Evolutionary conservation across 2,329 filamentous ascomycete species (phyloP), one percentile per base, ranked within the genome.

Genomic region (Phyllosticta citriasiana): DNA sequence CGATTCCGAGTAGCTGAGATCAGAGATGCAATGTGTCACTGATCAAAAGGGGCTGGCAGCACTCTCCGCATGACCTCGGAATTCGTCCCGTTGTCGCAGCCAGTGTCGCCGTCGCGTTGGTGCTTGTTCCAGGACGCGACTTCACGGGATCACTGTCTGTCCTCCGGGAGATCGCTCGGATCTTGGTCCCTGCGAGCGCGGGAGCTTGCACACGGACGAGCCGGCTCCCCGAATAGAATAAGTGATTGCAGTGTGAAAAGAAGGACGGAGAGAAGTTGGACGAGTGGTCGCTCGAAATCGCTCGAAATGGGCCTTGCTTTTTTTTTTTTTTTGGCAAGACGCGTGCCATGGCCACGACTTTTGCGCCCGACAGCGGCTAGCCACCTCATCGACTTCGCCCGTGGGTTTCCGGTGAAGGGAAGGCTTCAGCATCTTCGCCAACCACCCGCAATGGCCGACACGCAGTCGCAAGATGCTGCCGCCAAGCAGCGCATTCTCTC

Each of bases 401-500:
- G 19, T 22, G 19, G 19, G 19, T 22, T 22, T 22, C 19, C 19
- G 19, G 19, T 22, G 19, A 22, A 22, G 19, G 3, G 12, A 12
- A 47, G 2, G 35, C 35, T 47, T 47, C 55, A 50, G 33, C 40
- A 22, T 53, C 57, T 24, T 9, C 27, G 56, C 12, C 51, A 24
- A 40, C 25, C 19, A 33, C 52, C 22, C 24, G 53, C 26, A 10
- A 68, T 75, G 72, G 64, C 70, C 12, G 66, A 68, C 51, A 59
- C 68, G 61, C 69, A 70, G 33, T 65, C 71, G n/a, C 70, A 77
- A 65, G 79, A 81, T 59, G 75, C 74, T 50, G 79, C 77, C 0
- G 74, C 78, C 62, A 84, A 84, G 69, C 68, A 78, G 62, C 84
- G 86, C 62, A 86, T 91, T 72, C 83, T 93, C 70, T 79, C 79